phyloP scores from a whole-genome alignment of 1,139 yeast species.

The Ogataea hybrid region DNA sequence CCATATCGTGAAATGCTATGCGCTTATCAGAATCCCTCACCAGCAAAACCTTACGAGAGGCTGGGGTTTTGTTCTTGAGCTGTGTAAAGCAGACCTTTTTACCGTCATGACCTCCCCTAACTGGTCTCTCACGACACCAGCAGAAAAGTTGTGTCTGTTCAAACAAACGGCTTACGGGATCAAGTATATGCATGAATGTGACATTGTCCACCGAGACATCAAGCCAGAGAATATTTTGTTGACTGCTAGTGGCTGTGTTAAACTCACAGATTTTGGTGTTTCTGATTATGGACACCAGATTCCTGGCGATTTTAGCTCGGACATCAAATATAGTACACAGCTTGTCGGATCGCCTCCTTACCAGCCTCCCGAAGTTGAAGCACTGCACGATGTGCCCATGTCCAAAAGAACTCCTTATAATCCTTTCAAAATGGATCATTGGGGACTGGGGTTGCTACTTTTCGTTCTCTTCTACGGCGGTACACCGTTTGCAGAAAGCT shows the following conservation, averaged over 20 bases:
- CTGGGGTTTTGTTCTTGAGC: constrained; percentile 79
- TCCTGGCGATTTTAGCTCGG: constrained; percentile 34
- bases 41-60: constrained; percentile 56
- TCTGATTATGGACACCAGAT: constrained; percentile 62
- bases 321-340: constrained; percentile 36
- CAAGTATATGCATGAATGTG: constrained; percentile 55
- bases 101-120: constrained; percentile 47
- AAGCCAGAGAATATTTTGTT: constrained; percentile 67
- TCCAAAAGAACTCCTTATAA: constrained; percentile 52
- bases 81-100: constrained; percentile 58
- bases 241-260: constrained; percentile 59
- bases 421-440: constrained; percentile 69
- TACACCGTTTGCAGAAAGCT: constrained; percentile 58
- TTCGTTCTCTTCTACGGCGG: constrained; percentile 61
- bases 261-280: constrained; percentile 78
- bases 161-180: constrained; percentile 58
- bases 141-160: constrained; percentile 60
- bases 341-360: constrained; percentile 83
- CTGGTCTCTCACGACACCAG: constrained; percentile 39
- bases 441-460: constrained; percentile 70
- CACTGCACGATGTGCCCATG: constrained; percentile 42
- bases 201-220: constrained; percentile 63
- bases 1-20: constrained; percentile 62
- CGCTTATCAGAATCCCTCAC: constrained; percentile 61
- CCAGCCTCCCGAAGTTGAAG: constrained; percentile 77